Percentiles rank a stretch among this genome's conserved stretches.
Evolutionary conservation across 2,329 filamentous ascomycete species (phyloP).

Genomic region (Colletotrichum tofieldiae): DNA sequence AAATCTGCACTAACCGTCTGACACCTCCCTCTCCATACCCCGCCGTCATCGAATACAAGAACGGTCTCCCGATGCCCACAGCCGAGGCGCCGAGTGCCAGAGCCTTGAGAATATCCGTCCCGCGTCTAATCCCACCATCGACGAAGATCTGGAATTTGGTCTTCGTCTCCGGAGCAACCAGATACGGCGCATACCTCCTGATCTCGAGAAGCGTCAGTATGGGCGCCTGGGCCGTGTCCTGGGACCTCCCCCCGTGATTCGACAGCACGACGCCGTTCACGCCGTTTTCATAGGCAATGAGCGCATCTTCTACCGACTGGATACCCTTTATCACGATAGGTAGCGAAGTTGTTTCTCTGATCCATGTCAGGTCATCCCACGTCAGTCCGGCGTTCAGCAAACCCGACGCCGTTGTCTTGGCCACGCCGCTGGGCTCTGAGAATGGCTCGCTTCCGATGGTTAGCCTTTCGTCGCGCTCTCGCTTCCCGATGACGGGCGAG

Average conservation of each 20-base stretch:
- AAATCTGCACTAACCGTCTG: constrained; percentile 63
- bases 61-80: constrained; percentile 79
- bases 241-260: constrained; percentile 77
- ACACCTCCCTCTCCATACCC: constrained; percentile 64
- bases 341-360: constrained; percentile 65
- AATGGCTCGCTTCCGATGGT: constrained; percentile 61
- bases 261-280: constrained; percentile 78
- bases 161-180: constrained; percentile 53
- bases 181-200: constrained; percentile 65
- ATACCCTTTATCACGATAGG: constrained; percentile 79
- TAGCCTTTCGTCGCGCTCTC: constrained; percentile 63
- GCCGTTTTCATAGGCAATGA: constrained; percentile 70
- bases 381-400: constrained; percentile 72
- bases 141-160: constrained; percentile 67
- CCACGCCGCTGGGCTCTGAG: constrained; percentile 58
- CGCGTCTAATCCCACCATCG: constrained; percentile 76
- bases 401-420: constrained; percentile 69
- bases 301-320: constrained; percentile 75
- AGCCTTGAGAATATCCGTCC: constrained; percentile 78
- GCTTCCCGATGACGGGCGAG: constrained; percentile 70
- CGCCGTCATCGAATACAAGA: constrained; percentile 71
- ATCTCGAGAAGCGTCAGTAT: constrained; percentile 46
- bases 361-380: constrained; percentile 76
- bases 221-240: constrained; percentile 58
- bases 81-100: constrained; percentile 75